Evolutionary conservation across 176 grass and related monocot genomes (phyloP).

Genomic region (Melocanna baccifera): DNA sequence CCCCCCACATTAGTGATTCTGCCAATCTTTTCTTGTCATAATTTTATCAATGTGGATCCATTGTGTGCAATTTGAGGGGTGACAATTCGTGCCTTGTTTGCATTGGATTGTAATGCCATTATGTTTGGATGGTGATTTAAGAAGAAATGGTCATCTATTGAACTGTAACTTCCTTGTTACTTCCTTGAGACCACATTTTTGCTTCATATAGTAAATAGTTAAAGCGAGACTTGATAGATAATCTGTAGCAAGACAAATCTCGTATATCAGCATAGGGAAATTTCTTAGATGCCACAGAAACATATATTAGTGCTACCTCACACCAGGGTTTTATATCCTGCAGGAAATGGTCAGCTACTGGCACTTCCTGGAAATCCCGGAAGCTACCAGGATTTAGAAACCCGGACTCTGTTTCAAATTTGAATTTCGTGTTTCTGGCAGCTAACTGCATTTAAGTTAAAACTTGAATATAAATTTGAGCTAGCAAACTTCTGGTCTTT

Average conservation of each 20-base stretch:
- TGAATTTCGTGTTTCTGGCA: neutral
- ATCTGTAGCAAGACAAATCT: neutral
- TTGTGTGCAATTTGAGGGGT: neutral
- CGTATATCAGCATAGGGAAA: too few relatives aligned
- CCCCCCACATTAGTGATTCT: too few relatives aligned
- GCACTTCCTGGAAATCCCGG: neutral
- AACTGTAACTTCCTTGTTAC: neutral
- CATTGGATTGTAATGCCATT: neutral
- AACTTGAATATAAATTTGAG: neutral
- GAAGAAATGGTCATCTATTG: neutral
- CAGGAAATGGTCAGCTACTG: neutral
- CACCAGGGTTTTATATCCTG: neutral
- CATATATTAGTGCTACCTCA: neutral
- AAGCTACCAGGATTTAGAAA: neutral
- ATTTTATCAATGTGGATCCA: neutral
- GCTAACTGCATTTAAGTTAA: neutral
- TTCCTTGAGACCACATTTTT: neutral
- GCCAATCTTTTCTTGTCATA: neutral
- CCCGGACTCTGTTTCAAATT: neutral
- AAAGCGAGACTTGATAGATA: neutral
- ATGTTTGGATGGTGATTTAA: constrained; percentile 1
- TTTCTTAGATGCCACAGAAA: neutral
- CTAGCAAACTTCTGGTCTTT: neutral
- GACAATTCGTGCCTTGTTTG: neutral
- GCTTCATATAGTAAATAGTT: neutral